Evolutionary conservation across 306 rosid genomes (phyloP), one percentile per base, ranked within the genome.

Genomic region (Canavalia ensiformis): DNA sequence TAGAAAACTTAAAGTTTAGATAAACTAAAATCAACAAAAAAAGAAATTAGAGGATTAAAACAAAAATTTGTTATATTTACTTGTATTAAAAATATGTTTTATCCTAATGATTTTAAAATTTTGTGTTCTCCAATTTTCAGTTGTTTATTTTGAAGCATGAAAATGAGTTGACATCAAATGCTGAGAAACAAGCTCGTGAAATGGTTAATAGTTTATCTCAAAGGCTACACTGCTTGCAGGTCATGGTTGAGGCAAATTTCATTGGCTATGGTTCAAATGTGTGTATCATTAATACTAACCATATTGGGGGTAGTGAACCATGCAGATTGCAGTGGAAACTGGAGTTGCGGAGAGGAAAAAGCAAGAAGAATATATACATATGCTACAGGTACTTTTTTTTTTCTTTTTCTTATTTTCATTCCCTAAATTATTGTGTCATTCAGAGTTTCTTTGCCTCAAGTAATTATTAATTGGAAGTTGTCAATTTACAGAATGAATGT

Each of bases 171-270:
- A 68, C 59, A 8, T 82, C 84, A 10, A 79, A 74, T 52, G 58
- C 86, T 34, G 88, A 86, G 81, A 82, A 78, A 33, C 66, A 82
- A 78, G 79, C 88, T 13, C 79, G 84, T 59, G 62, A 62, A n/a
- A 78, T 86, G 88, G 82, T 82, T 82, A 31, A 71, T 7, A 73
- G 39, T 78, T 78, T 82, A 72, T 77, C 84, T 12, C 75, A 68
- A 18, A 86, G 74, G 59, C 44, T 77, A 58, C 81, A 82, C 60
- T 13, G 33, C 77, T 74, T 84, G 44, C 78, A 46, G 69, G 68
- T 65, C 6, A 60, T 59, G 37, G 46, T 75, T 58, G 6, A 44
- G 2, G 44, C 4, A 34, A 69, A 33, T 46, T 79, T 46, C 70
- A 45, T 55, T 8, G 37, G 12, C n/a, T 8, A 6, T 12, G 5